Conservation (phyloP, 2,329 filamentous ascomycete genomes). For the Talaromyces atroroseus region DNA sequence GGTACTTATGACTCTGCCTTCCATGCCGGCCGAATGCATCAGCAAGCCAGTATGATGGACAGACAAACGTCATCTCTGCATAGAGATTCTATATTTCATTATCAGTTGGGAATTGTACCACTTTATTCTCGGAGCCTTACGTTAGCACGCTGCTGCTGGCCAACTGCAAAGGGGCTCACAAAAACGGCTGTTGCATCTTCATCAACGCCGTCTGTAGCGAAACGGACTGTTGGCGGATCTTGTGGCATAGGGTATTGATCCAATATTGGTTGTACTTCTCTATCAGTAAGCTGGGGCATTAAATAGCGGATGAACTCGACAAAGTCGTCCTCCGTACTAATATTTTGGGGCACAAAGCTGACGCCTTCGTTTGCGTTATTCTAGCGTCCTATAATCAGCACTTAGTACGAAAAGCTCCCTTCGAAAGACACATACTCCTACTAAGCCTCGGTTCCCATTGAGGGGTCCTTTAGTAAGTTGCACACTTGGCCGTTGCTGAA, state of each 20-base stretch:
- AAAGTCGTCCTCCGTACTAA: constrained; percentile 11
- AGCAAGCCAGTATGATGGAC: constrained; percentile 52
- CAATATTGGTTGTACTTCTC: constrained; percentile 37
- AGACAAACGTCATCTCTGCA: constrained; percentile 52
- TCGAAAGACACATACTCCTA: constrained; percentile 22
- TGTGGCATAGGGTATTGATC: constrained; percentile 34
- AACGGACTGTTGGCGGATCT: constrained; percentile 21
- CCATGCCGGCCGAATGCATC: constrained; percentile 37
- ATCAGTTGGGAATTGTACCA: neutral
- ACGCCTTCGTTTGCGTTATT: constrained; percentile 43
- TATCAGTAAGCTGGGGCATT: constrained; percentile 40
- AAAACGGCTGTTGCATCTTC: constrained; percentile 44
- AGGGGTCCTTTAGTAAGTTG: constrained; percentile 41
- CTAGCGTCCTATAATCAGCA: neutral
- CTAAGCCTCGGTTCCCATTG: constrained; percentile 30
- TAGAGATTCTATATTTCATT: constrained; percentile 41
- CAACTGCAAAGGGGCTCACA: constrained; percentile 43
- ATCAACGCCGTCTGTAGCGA: constrained; percentile 31
- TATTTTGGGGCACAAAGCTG: constrained; percentile 30
- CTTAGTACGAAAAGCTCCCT: constrained; percentile 35
- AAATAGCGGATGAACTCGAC: constrained; percentile 17
- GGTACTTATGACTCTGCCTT: constrained; percentile 42
- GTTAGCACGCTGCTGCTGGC: constrained; percentile 50
- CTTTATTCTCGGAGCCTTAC: constrained; percentile 1
- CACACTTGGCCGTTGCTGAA: constrained; percentile 42